Percentiles rank a stretch among this genome's conserved stretches.
Conservation (phyloP, 176 grass and related monocot species). For the Cocos nucifera region DNA sequence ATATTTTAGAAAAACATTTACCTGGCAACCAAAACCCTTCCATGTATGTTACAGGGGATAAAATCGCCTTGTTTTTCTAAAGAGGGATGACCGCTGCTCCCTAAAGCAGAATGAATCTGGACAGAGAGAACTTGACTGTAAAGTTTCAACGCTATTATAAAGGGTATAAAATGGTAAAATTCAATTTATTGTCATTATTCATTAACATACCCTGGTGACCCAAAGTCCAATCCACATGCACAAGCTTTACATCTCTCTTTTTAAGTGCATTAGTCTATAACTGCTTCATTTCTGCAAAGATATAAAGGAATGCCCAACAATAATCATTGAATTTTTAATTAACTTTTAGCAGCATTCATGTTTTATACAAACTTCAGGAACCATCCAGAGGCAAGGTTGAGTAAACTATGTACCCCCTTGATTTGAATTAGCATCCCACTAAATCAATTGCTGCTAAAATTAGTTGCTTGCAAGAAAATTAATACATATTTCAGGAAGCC, state of each 20-base stretch:
- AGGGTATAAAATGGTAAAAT: no score
- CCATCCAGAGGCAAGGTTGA: constrained; percentile 94
- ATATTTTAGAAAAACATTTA: constrained; percentile 12
- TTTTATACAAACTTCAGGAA: constrained; percentile 55
- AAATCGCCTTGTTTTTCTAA: constrained; percentile 92
- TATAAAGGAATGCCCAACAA: not conserved
- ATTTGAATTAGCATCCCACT: constrained; percentile 96
- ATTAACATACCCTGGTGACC: constrained; percentile 62
- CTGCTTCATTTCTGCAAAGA: constrained; percentile 81
- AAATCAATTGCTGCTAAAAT: constrained; percentile 95
- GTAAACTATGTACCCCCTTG: constrained; percentile 91
- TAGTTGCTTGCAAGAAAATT: constrained; percentile 63
- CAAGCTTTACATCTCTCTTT: constrained; percentile 69
- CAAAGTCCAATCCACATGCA: constrained; percentile 90
- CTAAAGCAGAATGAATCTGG: constrained; percentile 76
- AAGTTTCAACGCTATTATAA: no score
- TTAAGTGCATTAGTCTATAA: constrained; percentile 86
- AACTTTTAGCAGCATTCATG: not conserved
- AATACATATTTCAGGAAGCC: not conserved
- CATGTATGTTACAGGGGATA: constrained; percentile 99
- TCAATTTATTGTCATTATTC: not conserved
- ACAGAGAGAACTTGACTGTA: not conserved
- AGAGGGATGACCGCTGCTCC: constrained; percentile 87
- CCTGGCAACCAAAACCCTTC: constrained; percentile 99
- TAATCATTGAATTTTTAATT: no score